Percentiles rank a stretch among this genome's conserved stretches.
Evolutionary conservation across 768 basidiomycete species (phyloP).

Genomic region (Cyclocybe aegerita): DNA sequence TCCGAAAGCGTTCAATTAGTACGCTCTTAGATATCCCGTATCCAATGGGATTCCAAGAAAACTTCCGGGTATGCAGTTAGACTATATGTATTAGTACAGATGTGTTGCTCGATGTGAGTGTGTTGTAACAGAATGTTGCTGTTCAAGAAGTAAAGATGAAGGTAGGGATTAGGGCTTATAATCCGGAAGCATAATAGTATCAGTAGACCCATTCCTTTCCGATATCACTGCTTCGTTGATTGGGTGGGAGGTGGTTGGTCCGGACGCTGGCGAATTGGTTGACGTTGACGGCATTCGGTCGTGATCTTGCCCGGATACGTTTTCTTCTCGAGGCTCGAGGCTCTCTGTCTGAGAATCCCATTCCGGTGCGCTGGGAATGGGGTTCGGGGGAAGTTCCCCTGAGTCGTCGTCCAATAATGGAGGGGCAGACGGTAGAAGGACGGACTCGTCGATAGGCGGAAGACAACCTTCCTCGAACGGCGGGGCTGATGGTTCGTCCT

Average conservation of each 20-base stretch:
- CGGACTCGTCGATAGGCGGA: constrained; percentile 27
- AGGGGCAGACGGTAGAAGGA: constrained; percentile 50
- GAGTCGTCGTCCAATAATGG: constrained; percentile 28
- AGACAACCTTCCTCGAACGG: constrained; percentile 44
- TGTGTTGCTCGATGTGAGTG: too few species aligned
- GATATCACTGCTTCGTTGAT: background rate
- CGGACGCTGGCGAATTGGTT: constrained; percentile 1
- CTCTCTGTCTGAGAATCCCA: constrained; percentile 12
- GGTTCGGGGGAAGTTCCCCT: constrained; percentile 14
- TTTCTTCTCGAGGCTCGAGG: constrained; percentile 9
- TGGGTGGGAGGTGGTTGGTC: background rate
- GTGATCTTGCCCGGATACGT: constrained; percentile 11
- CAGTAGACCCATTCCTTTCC: constrained; percentile 1
- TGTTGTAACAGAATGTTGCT: too few species aligned
- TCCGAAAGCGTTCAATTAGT: too few species aligned
- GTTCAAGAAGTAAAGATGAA: background rate
- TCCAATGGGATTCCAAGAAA: too few species aligned
- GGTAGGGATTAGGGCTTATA: constrained; percentile 25
- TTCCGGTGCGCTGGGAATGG: constrained; percentile 20
- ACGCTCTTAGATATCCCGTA: too few species aligned
- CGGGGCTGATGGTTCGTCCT: constrained; percentile 41
- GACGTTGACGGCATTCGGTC: constrained; percentile 12
- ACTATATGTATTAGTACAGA: too few species aligned
- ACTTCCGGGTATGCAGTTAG: too few species aligned
- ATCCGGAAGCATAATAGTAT: constrained; percentile 19